Conservation (phyloP, 257 asterid genomes). For the Solanum ossicruentum region DNA sequence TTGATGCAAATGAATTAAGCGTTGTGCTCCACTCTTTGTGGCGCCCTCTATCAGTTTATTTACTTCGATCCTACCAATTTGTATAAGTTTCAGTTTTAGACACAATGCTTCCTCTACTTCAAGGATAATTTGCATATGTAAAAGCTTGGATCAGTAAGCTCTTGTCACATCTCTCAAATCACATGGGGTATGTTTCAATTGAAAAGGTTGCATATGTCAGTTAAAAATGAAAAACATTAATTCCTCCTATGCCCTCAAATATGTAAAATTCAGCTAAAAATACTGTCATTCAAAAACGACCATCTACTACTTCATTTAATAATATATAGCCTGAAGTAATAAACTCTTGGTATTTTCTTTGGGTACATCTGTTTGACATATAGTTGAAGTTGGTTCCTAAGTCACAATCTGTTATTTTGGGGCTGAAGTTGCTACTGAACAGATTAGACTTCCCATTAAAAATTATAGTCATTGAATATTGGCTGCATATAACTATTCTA, state of each 20-base stretch:
- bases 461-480: neutral
- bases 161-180: neutral
- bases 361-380: neutral
- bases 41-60: neutral
- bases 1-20: neutral
- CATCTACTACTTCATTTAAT: neutral
- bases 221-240: neutral
- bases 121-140: neutral
- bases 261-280: neutral
- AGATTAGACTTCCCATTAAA: neutral
- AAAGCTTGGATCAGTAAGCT: neutral
- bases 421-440: neutral
- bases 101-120: neutral
- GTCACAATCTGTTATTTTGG: neutral
- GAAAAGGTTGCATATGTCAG: neutral
- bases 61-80: neutral
- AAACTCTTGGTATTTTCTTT: neutral
- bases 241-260: neutral
- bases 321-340: neutral
- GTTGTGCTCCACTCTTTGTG: neutral
- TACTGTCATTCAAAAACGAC: neutral
- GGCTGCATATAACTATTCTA: neutral
- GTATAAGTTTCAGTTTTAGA: neutral
- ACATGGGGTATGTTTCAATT: neutral
- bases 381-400: neutral